A percentile compares a stretch with the other conserved stretches of the same genome.
Conservation (phyloP, 805 yeast genomes). For the Dipodascopsis uninucleata region DNA sequence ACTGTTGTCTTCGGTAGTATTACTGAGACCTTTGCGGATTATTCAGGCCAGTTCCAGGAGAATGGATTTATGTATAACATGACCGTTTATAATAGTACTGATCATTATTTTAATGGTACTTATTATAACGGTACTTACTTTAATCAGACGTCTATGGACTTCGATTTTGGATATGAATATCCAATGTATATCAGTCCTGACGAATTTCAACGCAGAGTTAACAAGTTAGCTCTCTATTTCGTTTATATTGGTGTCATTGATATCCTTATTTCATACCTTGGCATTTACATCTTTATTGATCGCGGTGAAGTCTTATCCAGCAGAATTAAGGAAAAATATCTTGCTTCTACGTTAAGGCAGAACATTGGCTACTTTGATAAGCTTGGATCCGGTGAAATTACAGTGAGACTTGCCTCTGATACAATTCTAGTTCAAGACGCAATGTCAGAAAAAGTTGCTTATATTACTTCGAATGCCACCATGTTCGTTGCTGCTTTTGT, state of each 20-base stretch:
- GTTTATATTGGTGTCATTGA: conserved; percentile 21
- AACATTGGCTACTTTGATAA: conserved; percentile 42
- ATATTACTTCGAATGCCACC: conserved; percentile 37
- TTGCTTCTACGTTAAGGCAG: conserved; percentile 38
- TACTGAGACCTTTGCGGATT: conserved; percentile 17
- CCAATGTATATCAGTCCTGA: too few species aligned
- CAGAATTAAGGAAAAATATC: conserved; percentile 38
- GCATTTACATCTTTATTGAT: conserved; percentile 37
- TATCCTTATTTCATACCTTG: conserved; percentile 29
- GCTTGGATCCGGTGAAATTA: conserved; percentile 42
- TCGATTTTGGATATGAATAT: background rate
- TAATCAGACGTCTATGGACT: background rate
- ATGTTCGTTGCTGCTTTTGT: conserved; percentile 39
- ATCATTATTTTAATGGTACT: conserved; percentile 30
- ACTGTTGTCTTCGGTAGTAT: conserved; percentile 17
- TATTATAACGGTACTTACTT: conserved; percentile 1
- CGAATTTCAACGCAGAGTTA: conserved; percentile 37
- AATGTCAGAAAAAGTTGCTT: conserved; percentile 41
- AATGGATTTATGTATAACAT: conserved; percentile 36
- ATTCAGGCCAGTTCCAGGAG: conserved; percentile 37
- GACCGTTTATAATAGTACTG: conserved; percentile 22
- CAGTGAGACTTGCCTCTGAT: conserved; percentile 42
- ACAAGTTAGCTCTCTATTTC: conserved; percentile 14
- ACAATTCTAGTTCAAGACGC: conserved; percentile 42
- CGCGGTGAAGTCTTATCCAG: conserved; percentile 42